Percentiles rank a stretch among this genome's conserved stretches.
Conservation (phyloP, 805 yeast genomes). For the Kuraishia piskuri region DNA sequence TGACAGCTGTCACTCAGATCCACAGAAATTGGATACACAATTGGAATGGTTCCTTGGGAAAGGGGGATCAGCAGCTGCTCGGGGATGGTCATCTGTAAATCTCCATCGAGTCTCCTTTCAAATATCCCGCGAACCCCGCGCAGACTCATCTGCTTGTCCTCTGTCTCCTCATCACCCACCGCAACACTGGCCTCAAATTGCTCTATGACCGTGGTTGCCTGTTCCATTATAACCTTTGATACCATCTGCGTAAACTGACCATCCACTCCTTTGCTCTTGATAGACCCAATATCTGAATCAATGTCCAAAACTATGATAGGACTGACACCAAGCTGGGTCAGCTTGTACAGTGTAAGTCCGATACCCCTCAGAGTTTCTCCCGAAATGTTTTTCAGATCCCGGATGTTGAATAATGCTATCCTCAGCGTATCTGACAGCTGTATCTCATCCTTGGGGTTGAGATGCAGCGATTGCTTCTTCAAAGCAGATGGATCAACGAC, state of each 20-base stretch:
- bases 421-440: constrained; percentile 33
- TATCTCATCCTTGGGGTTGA: constrained; percentile 12
- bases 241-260: not conserved
- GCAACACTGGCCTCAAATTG: constrained; percentile 8
- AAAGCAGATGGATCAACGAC: not conserved
- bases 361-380: constrained; percentile 33
- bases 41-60: constrained; percentile 42
- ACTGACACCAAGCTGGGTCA: constrained; percentile 58
- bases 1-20: constrained; percentile 23
- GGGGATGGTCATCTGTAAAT: constrained; percentile 20
- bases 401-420: constrained; percentile 48
- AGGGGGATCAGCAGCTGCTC: constrained; percentile 33
- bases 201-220: constrained; percentile 13
- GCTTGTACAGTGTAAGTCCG: constrained; percentile 45
- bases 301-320: constrained; percentile 62
- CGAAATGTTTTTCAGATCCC: constrained; percentile 27
- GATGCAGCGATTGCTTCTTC: not conserved
- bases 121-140: constrained; percentile 28
- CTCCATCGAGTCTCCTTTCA: constrained; percentile 14
- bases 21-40: constrained; percentile 50
- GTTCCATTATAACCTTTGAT: constrained; percentile 14
- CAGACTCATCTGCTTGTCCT: constrained; percentile 12
- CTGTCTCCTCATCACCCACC: not conserved
- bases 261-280: not conserved
- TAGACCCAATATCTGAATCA: not conserved